Evolutionary conservation across 139 green algal species (phyloP).

Genomic region (Chlorella vulgaris): DNA sequence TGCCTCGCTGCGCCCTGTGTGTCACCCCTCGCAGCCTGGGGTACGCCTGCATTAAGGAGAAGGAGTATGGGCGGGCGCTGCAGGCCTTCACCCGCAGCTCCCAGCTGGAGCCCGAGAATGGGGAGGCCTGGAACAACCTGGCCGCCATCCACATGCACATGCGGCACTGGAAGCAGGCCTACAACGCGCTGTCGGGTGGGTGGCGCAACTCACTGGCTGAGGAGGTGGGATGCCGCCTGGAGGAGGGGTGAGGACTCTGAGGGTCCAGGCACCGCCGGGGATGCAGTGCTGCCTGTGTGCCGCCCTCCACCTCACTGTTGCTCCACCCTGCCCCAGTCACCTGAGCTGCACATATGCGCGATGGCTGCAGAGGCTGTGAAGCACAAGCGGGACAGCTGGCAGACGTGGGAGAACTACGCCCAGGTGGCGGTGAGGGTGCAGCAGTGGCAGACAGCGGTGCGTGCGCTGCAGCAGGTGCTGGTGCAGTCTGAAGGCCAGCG

Average conservation of each 20-base stretch:
- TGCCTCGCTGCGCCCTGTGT: background rate
- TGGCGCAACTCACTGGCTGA: too few relatives aligned
- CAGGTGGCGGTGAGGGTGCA: constrained; percentile 52
- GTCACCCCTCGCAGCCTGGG: constrained; percentile 60
- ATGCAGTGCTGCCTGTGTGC: too few relatives aligned
- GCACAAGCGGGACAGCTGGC: constrained; percentile 84
- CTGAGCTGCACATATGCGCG: background rate
- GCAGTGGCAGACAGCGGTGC: constrained; percentile 42
- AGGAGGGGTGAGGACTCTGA: too few relatives aligned
- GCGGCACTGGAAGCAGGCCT: constrained; percentile 39
- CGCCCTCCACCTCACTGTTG: too few relatives aligned
- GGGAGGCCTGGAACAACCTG: constrained; percentile 95
- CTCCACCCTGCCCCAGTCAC: background rate
- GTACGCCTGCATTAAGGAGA: constrained; percentile 74
- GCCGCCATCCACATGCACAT: constrained; percentile 82
- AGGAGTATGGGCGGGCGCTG: constrained; percentile 44
- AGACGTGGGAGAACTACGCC: constrained; percentile 92
- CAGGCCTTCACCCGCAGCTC: constrained; percentile 79
- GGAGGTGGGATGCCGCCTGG: too few relatives aligned
- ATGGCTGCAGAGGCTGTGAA: constrained; percentile 61
- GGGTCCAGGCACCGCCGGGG: too few relatives aligned
- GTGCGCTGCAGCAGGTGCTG: constrained; percentile 63
- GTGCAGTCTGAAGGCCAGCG: constrained; percentile 52
- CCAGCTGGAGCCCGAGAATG: constrained; percentile 69
- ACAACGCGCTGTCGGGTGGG: constrained; percentile 38